phyloP scores from a whole-genome alignment of 768 basidiomycete genomes.

The Phanerodontia chrysosporium region DNA sequence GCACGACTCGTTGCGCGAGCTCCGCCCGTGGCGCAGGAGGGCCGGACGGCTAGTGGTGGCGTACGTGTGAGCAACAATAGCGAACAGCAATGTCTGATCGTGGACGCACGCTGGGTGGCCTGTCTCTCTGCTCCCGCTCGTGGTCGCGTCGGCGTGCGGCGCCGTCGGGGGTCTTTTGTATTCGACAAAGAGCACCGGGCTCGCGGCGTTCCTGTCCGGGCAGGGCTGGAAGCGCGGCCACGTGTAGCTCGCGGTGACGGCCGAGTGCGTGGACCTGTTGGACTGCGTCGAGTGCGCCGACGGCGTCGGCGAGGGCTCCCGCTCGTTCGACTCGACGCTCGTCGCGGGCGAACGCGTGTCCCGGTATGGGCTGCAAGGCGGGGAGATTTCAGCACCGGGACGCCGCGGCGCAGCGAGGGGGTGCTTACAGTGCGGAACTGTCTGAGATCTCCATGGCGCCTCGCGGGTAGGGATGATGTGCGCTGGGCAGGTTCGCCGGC shows the following conservation, averaged over 20 bases:
- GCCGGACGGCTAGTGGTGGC: neutral
- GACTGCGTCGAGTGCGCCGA: neutral
- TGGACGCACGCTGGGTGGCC: neutral
- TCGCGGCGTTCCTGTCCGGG: neutral
- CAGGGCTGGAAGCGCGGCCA: constrained; percentile 10
- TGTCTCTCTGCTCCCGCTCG: neutral
- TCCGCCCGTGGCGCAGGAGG: neutral
- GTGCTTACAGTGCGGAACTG: neutral
- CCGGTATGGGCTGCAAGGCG: constrained; percentile 1
- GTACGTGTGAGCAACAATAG: neutral
- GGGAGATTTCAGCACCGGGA: neutral
- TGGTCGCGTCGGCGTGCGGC: neutral
- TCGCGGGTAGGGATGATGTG: neutral
- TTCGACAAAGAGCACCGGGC: constrained; percentile 10
- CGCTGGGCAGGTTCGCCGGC: neutral
- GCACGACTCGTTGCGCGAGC: neutral
- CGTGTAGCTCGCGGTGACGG: constrained; percentile 7
- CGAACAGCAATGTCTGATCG: neutral
- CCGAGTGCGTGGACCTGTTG: neutral
- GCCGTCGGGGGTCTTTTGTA: neutral
- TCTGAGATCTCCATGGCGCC: neutral
- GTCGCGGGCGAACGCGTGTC: neutral
- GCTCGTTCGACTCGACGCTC: neutral
- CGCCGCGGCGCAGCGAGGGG: neutral
- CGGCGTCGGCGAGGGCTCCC: neutral